Evolutionary conservation across 257 asterid genomes (phyloP), one percentile per base, ranked within the genome.

Genomic region (Jasminum sambac): DNA sequence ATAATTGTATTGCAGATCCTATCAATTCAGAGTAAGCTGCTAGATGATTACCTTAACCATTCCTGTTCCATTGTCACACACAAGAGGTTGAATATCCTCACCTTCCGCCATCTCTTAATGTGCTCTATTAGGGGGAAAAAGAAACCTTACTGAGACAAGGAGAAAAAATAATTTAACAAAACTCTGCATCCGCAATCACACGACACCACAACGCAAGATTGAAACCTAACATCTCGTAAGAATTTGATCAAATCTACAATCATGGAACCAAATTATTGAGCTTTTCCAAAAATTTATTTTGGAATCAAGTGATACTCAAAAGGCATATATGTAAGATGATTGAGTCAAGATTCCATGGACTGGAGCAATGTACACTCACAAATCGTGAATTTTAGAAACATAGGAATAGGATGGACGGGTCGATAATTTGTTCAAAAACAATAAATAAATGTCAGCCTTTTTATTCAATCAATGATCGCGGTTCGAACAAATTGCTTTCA

Each of bases 11-110:
- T 4, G 68, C 42, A 44, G 10, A 48, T 2, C 11, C 24, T 6
- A 48, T 16, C 17, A 39, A 38, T 17, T 39, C 11, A n/a, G 63
- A 59, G 17, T 59, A 38, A 19, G 13, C n/a, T 6, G 60, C 19
- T 17, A 50, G 26, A 10, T 17, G 25, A 24, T 65, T 76, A 81
- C 86, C 86, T 78, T 82, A 66, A 82, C 83, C 83, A 82, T 82
- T 79, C 84, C 86, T 10, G 86, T 82, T 23, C 86, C 86, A 76
- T 82, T 82, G 82, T 79, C 87, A 52, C 87, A 79, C 17, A 82
- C 87, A 23, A 82, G 84, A 44, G 87, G 87, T 42, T 82, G 87
- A 69, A 82, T 82, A 44, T 82, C 84, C 74, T 82, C 87, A 30
- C 82, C 76, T 26, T 82, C 87, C 34, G 82, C 84, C 87, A 62